Conservation (phyloP, 176 grass and related monocot genomes). For the Lolium multiflorum region DNA sequence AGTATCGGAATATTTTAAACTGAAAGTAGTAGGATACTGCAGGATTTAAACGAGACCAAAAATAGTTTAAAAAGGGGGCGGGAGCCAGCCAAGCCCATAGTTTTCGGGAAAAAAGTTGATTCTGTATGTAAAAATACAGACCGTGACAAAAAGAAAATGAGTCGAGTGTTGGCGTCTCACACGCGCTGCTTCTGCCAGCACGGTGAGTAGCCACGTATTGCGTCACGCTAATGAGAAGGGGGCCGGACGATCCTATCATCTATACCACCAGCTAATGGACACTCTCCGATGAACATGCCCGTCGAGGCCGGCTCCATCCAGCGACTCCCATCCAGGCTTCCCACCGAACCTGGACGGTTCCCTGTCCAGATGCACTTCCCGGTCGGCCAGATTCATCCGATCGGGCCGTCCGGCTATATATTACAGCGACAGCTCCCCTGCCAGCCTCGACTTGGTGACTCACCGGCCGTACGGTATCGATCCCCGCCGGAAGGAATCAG, state of each 20-base stretch:
- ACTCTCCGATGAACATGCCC: constrained; percentile 46
- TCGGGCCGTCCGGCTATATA: constrained; percentile 25
- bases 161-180: constrained; percentile 5
- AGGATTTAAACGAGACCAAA: neutral
- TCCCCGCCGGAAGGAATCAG: constrained; percentile 2
- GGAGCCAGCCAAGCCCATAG: neutral
- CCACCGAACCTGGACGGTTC: constrained; percentile 43
- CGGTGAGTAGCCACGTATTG: constrained; percentile 12
- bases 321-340: neutral
- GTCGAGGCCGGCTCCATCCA: constrained; percentile 13
- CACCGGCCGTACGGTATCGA: constrained; percentile 29
- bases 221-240: constrained; percentile 26
- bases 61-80: neutral
- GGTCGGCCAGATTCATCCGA: constrained; percentile 37
- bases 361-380: constrained; percentile 7
- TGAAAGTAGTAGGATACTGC: neutral
- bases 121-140: neutral
- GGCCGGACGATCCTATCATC: neutral
- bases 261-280: constrained; percentile 32
- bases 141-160: neutral
- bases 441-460: neutral
- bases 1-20: neutral
- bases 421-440: constrained; percentile 35
- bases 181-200: neutral
- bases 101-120: neutral